Evolutionary conservation across 139 green algal species (phyloP).

Genomic region (Desmodesmus armatus): DNA sequence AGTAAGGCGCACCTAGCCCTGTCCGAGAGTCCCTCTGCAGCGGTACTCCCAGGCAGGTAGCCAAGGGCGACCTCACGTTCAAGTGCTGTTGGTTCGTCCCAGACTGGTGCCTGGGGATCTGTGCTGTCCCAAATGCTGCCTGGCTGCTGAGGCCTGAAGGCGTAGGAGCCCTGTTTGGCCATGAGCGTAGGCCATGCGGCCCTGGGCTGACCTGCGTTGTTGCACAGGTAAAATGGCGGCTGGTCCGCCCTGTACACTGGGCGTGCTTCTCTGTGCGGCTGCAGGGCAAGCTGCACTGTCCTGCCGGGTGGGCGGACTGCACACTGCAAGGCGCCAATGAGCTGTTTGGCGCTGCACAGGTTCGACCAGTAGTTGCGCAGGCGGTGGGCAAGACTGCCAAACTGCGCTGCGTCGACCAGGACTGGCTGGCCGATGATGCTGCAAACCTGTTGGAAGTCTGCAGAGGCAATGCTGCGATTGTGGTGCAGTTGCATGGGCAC

Average conservation of each 20-base stretch:
- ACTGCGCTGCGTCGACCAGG: neutral
- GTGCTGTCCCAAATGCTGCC: neutral
- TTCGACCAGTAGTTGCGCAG: neutral
- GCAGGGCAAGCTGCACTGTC: neutral
- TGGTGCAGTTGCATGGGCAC: neutral
- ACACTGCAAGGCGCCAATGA: neutral
- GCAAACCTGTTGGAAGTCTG: neutral
- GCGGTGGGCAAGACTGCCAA: neutral
- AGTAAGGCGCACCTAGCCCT: neutral
- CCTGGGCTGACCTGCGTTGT: neutral
- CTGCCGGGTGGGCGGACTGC: neutral
- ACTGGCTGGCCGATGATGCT: neutral
- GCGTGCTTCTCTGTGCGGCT: neutral
- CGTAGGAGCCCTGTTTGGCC: neutral
- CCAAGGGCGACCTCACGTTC: neutral
- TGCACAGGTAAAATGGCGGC: neutral
- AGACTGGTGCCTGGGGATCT: neutral
- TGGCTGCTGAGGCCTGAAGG: neutral
- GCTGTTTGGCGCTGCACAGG: neutral
- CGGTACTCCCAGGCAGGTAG: neutral
- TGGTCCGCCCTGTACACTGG: neutral
- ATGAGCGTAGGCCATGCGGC: slow-evolving; percentile 1
- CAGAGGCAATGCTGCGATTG: neutral
- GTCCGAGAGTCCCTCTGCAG: neutral
- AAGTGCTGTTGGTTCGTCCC: neutral